Evolutionary conservation across 768 basidiomycete genomes (phyloP).

Genomic region (Leccinellum rugosiceps): DNA sequence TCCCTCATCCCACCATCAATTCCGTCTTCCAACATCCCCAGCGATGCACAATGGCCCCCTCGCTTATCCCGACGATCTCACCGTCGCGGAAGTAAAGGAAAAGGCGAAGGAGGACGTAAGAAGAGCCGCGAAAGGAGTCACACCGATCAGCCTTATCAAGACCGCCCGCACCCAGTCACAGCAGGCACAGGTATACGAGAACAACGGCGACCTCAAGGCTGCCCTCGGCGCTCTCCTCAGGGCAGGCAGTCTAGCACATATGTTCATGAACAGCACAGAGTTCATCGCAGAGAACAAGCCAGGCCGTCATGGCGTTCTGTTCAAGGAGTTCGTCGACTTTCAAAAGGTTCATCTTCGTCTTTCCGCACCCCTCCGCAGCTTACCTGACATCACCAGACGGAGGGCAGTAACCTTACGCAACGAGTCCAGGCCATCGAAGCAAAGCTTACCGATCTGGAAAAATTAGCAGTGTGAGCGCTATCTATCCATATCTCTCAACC

Average conservation of each 20-base stretch:
- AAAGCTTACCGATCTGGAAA: conserved; percentile 45
- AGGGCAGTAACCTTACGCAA: conserved; percentile 36
- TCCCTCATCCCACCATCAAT: background rate
- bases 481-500: conserved; percentile 4
- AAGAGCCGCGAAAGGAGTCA: conserved; percentile 54
- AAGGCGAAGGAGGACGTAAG: conserved; percentile 45
- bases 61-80: conserved; percentile 25
- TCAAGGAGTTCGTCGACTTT: conserved; percentile 64
- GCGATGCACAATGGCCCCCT: conserved; percentile 41
- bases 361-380: conserved; percentile 4
- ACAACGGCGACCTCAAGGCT: conserved; percentile 54
- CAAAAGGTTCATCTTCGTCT: conserved; percentile 49
- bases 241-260: conserved; percentile 55
- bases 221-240: conserved; percentile 60
- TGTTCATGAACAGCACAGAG: conserved; percentile 60
- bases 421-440: conserved; percentile 45
- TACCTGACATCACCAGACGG: conserved; percentile 30
- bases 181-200: conserved; percentile 50
- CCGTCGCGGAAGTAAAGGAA: conserved; percentile 48
- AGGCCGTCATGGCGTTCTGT: conserved; percentile 52
- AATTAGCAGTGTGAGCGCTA: conserved; percentile 31
- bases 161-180: conserved; percentile 57
- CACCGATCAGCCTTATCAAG: conserved; percentile 58
- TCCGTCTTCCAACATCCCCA: conserved; percentile 3
- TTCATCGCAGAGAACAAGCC: conserved; percentile 47